Conservation (phyloP, 2,329 filamentous ascomycete genomes). For the Phoma sp. region DNA sequence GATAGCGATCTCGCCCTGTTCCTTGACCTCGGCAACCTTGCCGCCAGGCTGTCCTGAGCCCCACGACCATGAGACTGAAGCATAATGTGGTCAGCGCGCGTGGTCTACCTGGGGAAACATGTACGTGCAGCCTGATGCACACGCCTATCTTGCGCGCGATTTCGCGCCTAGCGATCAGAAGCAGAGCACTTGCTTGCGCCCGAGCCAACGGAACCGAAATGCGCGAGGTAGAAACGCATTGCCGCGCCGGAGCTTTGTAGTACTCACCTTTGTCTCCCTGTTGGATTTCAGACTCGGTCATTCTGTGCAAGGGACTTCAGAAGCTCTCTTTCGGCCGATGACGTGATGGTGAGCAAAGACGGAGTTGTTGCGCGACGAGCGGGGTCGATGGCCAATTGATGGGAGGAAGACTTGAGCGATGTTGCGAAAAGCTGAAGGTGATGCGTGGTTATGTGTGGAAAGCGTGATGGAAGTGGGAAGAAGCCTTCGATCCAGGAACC, state of each 20-base stretch:
- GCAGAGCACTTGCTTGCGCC: constrained; percentile 8
- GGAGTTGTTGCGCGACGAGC: constrained; percentile 30
- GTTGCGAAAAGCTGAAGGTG: constrained; percentile 24
- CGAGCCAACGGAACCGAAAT: not conserved
- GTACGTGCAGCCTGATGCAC: constrained; percentile 22
- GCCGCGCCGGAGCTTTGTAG: not conserved
- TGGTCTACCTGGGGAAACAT: not conserved
- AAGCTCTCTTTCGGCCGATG: constrained; percentile 32
- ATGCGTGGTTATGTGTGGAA: constrained; percentile 32
- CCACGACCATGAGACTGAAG: constrained; percentile 71
- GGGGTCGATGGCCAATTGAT: constrained; percentile 32
- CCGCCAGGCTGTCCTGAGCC: constrained; percentile 63
- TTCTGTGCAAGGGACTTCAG: constrained; percentile 28
- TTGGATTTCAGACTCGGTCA: constrained; percentile 47
- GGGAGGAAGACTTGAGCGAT: constrained; percentile 24
- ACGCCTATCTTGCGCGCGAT: constrained; percentile 13
- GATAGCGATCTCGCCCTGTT: constrained; percentile 66
- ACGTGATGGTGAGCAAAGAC: constrained; percentile 39
- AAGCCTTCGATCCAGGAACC: constrained; percentile 26
- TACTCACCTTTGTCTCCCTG: constrained; percentile 48
- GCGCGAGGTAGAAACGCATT: not conserved
- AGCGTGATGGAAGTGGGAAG: constrained; percentile 32
- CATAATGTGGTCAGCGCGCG: not conserved
- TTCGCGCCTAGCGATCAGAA: constrained; percentile 2
- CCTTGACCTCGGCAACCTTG: constrained; percentile 64